These are phyloP conservation scores for Emergomyces pasteurianus DNA, from an alignment of 2,329 filamentous ascomycete species.

Conservation along the genomic window DNA sequence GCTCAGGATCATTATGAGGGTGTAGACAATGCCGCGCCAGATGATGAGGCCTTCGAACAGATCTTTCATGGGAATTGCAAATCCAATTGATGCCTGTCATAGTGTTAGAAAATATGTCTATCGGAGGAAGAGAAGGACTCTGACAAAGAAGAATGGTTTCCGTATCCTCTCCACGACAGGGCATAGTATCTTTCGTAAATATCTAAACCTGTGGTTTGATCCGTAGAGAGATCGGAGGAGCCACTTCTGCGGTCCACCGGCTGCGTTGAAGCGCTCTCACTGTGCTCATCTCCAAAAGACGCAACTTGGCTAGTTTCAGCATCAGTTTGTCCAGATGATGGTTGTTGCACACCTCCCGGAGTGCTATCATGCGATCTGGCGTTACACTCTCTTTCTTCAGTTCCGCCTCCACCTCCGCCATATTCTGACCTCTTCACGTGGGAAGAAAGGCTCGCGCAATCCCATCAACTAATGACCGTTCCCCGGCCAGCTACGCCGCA, in stretches of 20 bases:
- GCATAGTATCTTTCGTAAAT: slow-evolving; percentile 39
- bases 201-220: slow-evolving; percentile 12
- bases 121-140: slow-evolving; percentile 12
- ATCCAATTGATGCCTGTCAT: slow-evolving; percentile 50
- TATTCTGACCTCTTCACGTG: not conserved
- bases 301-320: not conserved
- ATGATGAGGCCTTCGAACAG: slow-evolving; percentile 54
- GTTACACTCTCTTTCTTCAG: not conserved
- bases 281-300: not conserved
- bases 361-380: not conserved
- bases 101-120: not conserved
- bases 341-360: no score
- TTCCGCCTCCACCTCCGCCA: no score
- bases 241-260: not conserved
- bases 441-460: slow-evolving; percentile 15
- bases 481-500: slow-evolving; percentile 46
- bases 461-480: slow-evolving; percentile 41
- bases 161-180: slow-evolving; percentile 41
- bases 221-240: not conserved
- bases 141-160: slow-evolving; percentile 61
- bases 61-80: slow-evolving; percentile 60
- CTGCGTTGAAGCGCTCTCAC: not conserved
- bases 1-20: slow-evolving; percentile 54
- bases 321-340: not conserved
- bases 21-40: slow-evolving; percentile 64